Conservation (phyloP, 2,329 filamentous ascomycete genomes). For the Hymenoscyphus fructigenus region DNA sequence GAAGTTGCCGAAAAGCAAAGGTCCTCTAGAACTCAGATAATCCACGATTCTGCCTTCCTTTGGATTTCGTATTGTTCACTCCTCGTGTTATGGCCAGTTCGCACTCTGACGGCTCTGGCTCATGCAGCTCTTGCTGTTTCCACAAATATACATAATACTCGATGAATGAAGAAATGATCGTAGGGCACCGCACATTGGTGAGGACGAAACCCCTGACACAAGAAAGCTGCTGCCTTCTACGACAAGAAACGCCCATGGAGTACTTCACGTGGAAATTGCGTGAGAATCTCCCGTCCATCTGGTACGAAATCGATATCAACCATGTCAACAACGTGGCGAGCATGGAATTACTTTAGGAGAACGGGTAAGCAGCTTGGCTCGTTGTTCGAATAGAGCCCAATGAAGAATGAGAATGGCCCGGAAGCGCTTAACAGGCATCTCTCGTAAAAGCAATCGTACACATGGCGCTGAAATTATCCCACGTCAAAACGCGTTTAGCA, state of each 20-base stretch:
- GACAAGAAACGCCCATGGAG: background rate
- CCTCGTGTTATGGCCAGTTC: background rate
- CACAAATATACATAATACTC: background rate
- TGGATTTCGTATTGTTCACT: background rate
- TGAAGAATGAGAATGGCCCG: background rate
- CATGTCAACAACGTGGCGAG: background rate
- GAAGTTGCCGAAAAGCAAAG: background rate
- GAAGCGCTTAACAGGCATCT: background rate
- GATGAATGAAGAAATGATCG: background rate
- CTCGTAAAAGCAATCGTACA: background rate
- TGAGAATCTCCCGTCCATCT: background rate
- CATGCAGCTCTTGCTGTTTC: background rate
- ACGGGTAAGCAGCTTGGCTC: background rate
- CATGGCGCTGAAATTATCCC: background rate
- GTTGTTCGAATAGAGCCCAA: background rate
- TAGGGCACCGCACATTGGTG: background rate
- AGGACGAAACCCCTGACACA: background rate
- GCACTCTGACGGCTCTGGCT: background rate
- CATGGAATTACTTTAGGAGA: background rate
- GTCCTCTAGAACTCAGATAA: background rate
- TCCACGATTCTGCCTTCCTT: background rate
- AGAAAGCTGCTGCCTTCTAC: background rate
- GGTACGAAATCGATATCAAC: background rate
- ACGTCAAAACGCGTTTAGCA: background rate
- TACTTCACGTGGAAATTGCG: background rate